Base-by-base conservation (phyloP, 2,329 filamentous ascomycete species). In the Geosmithia putterillii region DNA sequence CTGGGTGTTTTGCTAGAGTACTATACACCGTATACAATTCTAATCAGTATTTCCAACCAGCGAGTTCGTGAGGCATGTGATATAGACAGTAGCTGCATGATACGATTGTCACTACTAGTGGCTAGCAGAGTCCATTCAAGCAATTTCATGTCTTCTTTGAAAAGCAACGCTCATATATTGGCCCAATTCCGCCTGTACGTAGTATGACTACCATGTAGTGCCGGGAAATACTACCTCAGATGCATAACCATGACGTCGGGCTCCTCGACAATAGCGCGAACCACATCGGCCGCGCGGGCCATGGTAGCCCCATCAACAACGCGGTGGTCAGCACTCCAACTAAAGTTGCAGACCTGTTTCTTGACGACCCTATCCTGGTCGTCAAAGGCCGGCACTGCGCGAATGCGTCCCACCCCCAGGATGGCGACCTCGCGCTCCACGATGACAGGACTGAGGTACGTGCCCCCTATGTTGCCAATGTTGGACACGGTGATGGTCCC, bases 401-500 rank as follows among this genome's bases (percentile, higher is more conserved):
- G 83, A 60, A 88, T 79, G 51, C 84, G 79, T 5, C 92, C 92
- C 23, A 98, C 72, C 10, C 90, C 92, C 22, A 98, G 63, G 56
- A 98, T 98, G 8, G 86, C 88, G 9, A 96, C 85, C 64, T 96
- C 89, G 37, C 78, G 83, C 48, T 88, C 83, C 40, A 95, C 86
- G 52, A 98, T 86, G 41, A 98, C 85, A 1, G 92, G 92, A 23
- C 83, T 81, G 40, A 96, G 80, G 53, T 94, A 94, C 1, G 86
- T 92, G 22, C 92, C 92, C 44, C 92, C 92, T 39, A 98, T 87
- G 53, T 81, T 94, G 39, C 92, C 92, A 52, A 98, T 95, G 60
- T 98, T 98, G 53, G 88, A 95, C 41, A 98, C 79, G 0, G 92
- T 95, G 55, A 98, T 90, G 2, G 92, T 96, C 15, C 88, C 88